Base-by-base conservation (phyloP, 768 basidiomycete species). In the Lactarius pseudohatsudake region DNA sequence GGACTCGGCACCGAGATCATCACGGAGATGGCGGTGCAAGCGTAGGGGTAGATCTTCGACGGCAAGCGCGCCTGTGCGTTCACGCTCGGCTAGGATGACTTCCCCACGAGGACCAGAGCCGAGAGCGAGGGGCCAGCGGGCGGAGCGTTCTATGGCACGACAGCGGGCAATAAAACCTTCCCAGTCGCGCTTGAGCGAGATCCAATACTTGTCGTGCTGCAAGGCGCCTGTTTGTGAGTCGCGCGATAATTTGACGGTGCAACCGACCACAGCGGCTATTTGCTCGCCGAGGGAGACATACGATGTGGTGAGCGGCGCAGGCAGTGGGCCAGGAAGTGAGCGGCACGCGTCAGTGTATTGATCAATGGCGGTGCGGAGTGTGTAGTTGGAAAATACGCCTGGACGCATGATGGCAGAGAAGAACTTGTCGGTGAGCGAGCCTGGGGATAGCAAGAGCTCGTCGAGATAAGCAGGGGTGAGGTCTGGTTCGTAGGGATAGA, bases 141-240 rank as follows among this genome's bases (percentile, higher is more conserved):
- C 90, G 67, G 86, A 86, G 53, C 91, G 88, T 77, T 97, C 96
- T n/a, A 95, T 81, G 69, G 94, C 93, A 61, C 91, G 85, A 73
- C 93, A 95, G 64, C 92, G 84, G 9, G 95, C 90, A 67, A 96
- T 87, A 72, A 98, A 96, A 3, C 96, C 94, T 73, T 98, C 91
- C 96, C 96, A 98, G 72, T 98, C 95, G 56, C 91, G 80, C 75
- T 92, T 95, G 71, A 97, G 76, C 0, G 89, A 87, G 71, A 85
- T 89, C 86, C 92, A 90, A 74, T 93, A 94, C 54, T 86, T 88
- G 55, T 86, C 85, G 73, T 93, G 82, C 69, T 90, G 87, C 56
- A 86, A 81, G 43, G 88, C 89, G 18, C 94, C 94, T 3, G 92
- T 94, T 67, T 89, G 86, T 0, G 88, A 81, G 72, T 92, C 89